Evolutionary conservation across 257 asterid genomes (phyloP).

Genomic region (Penstemon newberryi): DNA sequence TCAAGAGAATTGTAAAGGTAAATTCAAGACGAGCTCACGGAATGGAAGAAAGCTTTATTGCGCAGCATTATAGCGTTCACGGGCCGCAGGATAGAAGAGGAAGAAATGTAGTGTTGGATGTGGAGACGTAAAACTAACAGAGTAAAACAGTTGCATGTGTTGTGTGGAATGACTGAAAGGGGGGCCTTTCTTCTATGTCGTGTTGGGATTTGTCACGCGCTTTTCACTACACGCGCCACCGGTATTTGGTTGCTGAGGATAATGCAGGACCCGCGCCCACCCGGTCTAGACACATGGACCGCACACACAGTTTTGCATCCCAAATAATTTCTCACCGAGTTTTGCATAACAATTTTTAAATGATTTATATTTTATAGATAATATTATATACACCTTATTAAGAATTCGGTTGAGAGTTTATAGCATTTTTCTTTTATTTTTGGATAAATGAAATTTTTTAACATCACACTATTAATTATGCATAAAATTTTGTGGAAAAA

Average conservation of each 20-base stretch:
- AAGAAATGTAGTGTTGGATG: slow-evolving; percentile 28
- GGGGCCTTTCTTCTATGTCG: background rate
- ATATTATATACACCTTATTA: too few species aligned
- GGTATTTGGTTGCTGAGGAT: slow-evolving; percentile 24
- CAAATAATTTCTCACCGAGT: too few species aligned
- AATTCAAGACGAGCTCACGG: background rate
- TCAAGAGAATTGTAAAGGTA: background rate
- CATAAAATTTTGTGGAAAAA: too few species aligned
- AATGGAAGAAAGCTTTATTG: background rate
- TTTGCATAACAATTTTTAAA: too few species aligned
- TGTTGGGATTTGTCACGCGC: slow-evolving; percentile 27
- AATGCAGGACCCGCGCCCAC: slow-evolving; percentile 27
- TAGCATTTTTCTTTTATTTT: too few species aligned
- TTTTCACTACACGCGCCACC: slow-evolving; percentile 28
- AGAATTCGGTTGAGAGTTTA: too few species aligned
- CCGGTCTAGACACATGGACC: too few species aligned
- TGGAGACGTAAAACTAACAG: slow-evolving; percentile 36
- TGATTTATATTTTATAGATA: too few species aligned
- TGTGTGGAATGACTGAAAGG: slow-evolving; percentile 27
- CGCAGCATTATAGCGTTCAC: slow-evolving; percentile 15
- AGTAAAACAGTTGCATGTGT: slow-evolving; percentile 30
- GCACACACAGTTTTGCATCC: background rate
- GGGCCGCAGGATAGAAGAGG: slow-evolving; percentile 12
- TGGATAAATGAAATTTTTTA: too few species aligned
- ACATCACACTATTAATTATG: too few species aligned